Percentiles rank a stretch among this genome's conserved stretches.
Conservation (phyloP, 805 yeast species). For the Hermanozyma aechmeae region DNA sequence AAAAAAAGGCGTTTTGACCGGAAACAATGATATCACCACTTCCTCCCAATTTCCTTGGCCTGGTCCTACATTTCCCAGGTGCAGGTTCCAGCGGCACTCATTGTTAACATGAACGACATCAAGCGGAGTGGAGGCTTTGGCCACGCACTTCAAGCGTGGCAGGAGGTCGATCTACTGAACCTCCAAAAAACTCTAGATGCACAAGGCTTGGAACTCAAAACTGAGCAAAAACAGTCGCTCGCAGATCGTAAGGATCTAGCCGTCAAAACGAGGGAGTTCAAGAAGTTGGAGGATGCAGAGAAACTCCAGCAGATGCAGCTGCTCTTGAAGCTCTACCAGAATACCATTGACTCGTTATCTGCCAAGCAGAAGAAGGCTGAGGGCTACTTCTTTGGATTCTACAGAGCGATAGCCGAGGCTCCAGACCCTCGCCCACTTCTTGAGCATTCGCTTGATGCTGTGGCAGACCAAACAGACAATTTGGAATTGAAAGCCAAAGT, state of each 20-base stretch:
- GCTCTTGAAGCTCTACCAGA: constrained; percentile 72
- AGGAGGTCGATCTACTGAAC: constrained; percentile 57
- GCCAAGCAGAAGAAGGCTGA: constrained; percentile 71
- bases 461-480: constrained; percentile 44
- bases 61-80: too few relatives aligned
- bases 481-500: constrained; percentile 43
- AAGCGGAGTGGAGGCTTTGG: constrained; percentile 3
- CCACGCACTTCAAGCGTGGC: constrained; percentile 62
- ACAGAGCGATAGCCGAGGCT: constrained; percentile 73
- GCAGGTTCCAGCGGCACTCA: background rate
- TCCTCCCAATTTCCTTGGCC: too few relatives aligned
- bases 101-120: background rate
- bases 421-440: constrained; percentile 88
- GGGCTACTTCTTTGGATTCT: constrained; percentile 60
- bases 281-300: constrained; percentile 56
- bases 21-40: too few relatives aligned
- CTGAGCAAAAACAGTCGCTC: constrained; percentile 58
- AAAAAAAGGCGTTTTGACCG: too few relatives aligned
- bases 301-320: constrained; percentile 58
- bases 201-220: constrained; percentile 64
- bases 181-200: constrained; percentile 68
- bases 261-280: constrained; percentile 75
- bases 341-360: constrained; percentile 78
- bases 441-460: constrained; percentile 59
- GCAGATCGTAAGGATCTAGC: constrained; percentile 71